Base-by-base conservation (phyloP, 2,329 filamentous ascomycete species). In the Fusarium poae region DNA sequence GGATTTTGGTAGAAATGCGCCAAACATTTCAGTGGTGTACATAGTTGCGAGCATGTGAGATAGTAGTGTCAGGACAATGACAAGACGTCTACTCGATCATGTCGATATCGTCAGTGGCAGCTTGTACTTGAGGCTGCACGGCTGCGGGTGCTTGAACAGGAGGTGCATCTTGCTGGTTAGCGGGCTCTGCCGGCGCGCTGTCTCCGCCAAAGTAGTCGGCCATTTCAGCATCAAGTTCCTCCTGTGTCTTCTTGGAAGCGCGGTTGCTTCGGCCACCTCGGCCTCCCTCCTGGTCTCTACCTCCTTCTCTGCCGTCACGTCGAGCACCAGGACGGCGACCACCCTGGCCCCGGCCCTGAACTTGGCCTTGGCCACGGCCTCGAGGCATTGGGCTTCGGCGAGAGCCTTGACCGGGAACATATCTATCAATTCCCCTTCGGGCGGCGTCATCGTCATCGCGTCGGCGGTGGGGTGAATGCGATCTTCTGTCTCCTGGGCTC, bases 171-270 rank as follows among this genome's bases (percentile, higher is more conserved):
- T 74, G 63, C 60, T 72, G 65, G 23, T 65, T 63, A 23, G 52
- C 43, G 20, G 53, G 43, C 42, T 80, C 79, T 20, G 79, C 81
- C n/a, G 75, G 79, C 48, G 80, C 76, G 46, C 73, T 73, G 52
- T 73, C 64, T 27, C 81, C 82, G 30, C 86, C 89, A 83, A 93
- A 97, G 79, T 97, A 97, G 76, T 97, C 93, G 30, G 91, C 93
- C 94, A 97, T 97, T 81, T 97, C 94, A n/a, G 92, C 93, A 78
- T 97, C 94, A 40, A 97, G 84, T 77, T 97, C 93, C 74, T 97
- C 92, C 71, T 94, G 91, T 0, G 94, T 97, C 86, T 97, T 97
- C 80, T 89, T 91, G 3, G 89, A 85, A 49, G 92, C 86, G 39
- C 86, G 85, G 54, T 83, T 81, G 23, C 79, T 78, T 25, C 81